Conservation (phyloP, 1,284 basidiomycete species). For the Cutaneotrichosporon cutaneum region DNA sequence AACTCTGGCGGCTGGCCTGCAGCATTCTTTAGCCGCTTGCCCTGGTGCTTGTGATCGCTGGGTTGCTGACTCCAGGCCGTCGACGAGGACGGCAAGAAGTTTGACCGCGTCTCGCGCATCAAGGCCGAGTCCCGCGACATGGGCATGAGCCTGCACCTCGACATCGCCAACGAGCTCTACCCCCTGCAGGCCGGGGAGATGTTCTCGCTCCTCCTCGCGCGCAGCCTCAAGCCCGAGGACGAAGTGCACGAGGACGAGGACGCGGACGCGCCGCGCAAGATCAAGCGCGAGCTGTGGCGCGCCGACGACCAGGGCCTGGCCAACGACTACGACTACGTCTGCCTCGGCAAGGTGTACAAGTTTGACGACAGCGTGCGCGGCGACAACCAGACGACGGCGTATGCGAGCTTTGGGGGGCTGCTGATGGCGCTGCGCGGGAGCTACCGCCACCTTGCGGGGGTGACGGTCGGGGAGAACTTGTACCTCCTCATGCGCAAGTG, state of each 20-base stretch:
- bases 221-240: slow-evolving; percentile 68
- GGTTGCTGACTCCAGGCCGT: slow-evolving; percentile 56
- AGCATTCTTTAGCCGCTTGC: too few species aligned
- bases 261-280: slow-evolving; percentile 59
- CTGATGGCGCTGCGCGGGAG: slow-evolving; percentile 92
- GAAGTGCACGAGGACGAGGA: slow-evolving; percentile 55
- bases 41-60: too few species aligned
- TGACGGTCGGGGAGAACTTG: slow-evolving; percentile 89
- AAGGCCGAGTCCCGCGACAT: slow-evolving; percentile 80
- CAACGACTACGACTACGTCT: slow-evolving; percentile 97
- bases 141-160: slow-evolving; percentile 83
- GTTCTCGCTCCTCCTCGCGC: slow-evolving; percentile 82
- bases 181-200: slow-evolving; percentile 67
- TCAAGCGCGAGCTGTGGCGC: slow-evolving; percentile 83
- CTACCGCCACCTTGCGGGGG: slow-evolving; percentile 85
- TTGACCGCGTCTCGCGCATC: slow-evolving; percentile 72
- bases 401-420: slow-evolving; percentile 94
- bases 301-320: slow-evolving; percentile 77
- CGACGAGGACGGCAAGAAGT: slow-evolving; percentile 85
- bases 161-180: slow-evolving; percentile 87
- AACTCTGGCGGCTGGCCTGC: too few species aligned
- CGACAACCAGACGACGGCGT: slow-evolving; percentile 66
- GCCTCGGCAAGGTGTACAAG: slow-evolving; percentile 99
- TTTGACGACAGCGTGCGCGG: slow-evolving; percentile 79
- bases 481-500: slow-evolving; percentile 84